Percentiles rank a stretch among this genome's conserved stretches.
These are phyloP conservation scores for Venturia pyrina DNA, from an alignment of 2,329 filamentous ascomycete genomes.

Conservation along the genomic window DNA sequence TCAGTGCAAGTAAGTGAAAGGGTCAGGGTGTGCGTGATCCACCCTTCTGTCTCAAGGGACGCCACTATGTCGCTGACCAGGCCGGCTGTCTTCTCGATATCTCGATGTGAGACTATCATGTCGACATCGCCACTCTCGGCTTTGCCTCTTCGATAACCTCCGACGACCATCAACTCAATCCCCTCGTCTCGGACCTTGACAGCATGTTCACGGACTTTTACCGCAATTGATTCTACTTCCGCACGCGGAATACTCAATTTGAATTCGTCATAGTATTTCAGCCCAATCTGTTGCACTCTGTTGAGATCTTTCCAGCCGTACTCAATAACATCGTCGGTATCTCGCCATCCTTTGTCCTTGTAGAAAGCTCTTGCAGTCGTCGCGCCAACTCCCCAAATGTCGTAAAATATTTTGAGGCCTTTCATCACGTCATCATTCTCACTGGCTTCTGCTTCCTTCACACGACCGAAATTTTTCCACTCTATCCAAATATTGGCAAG, in stretches of 20 bases:
- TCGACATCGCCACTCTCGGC: constrained; percentile 70
- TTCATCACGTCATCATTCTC: constrained; percentile 54
- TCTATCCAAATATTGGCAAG: constrained; percentile 69
- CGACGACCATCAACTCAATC: constrained; percentile 57
- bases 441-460: constrained; percentile 55
- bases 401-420: constrained; percentile 60
- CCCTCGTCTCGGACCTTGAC: constrained; percentile 45
- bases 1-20: constrained; percentile 61
- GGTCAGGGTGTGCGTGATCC: constrained; percentile 73
- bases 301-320: constrained; percentile 66
- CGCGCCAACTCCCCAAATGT: constrained; percentile 87
- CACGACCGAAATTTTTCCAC: constrained; percentile 52
- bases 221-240: constrained; percentile 63
- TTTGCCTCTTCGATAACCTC: constrained; percentile 76
- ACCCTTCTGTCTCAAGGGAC: constrained; percentile 56
- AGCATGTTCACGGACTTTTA: constrained; percentile 56
- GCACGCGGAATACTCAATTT: constrained; percentile 55
- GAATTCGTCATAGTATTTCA: constrained; percentile 91
- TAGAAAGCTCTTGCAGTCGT: constrained; percentile 76
- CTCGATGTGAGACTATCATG: constrained; percentile 69
- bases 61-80: constrained; percentile 64
- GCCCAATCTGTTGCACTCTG: constrained; percentile 81
- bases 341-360: constrained; percentile 62
- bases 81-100: constrained; percentile 56
- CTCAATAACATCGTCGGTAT: constrained; percentile 78